These are phyloP conservation scores for Eucommia ulmoides DNA, from an alignment of 257 asterid species.

Conservation along the genomic window DNA sequence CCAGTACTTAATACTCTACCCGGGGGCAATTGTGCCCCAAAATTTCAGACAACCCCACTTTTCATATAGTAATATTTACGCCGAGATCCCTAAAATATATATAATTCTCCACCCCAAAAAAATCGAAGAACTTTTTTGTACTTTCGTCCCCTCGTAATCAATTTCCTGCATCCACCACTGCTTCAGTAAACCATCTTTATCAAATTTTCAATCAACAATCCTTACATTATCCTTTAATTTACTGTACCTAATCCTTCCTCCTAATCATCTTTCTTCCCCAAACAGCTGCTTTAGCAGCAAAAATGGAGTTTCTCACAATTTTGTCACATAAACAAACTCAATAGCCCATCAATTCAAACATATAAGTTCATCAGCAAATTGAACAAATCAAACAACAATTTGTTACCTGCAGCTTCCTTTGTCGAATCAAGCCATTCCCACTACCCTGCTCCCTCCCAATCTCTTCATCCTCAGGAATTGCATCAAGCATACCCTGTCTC, in stretches of 20 bases:
- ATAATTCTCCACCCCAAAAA: too few species aligned
- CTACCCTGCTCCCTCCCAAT: slow-evolving; percentile 29
- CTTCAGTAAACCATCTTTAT: too few species aligned
- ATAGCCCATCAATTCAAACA: neutral
- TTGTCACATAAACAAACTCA: neutral
- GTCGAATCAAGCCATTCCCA: slow-evolving; percentile 32
- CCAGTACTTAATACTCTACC: too few species aligned
- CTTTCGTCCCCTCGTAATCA: too few species aligned
- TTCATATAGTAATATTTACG: too few species aligned
- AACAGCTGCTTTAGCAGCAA: neutral
- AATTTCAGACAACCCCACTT: too few species aligned
- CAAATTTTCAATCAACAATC: too few species aligned
- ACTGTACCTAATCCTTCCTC: neutral
- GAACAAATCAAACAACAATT: neutral
- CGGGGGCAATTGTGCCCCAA: too few species aligned
- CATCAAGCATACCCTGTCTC: slow-evolving; percentile 56
- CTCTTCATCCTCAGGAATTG: slow-evolving; percentile 72
- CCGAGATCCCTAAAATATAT: too few species aligned
- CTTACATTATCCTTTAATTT: too few species aligned
- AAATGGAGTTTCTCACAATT: neutral
- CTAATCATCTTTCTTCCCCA: neutral
- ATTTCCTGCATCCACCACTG: too few species aligned
- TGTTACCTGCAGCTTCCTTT: slow-evolving; percentile 49
- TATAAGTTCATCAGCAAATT: neutral
- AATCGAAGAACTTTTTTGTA: too few species aligned